phyloP scores from a whole-genome alignment of 495 filamentous ascomycete genomes.

The Pseudevernia furfuracea region DNA sequence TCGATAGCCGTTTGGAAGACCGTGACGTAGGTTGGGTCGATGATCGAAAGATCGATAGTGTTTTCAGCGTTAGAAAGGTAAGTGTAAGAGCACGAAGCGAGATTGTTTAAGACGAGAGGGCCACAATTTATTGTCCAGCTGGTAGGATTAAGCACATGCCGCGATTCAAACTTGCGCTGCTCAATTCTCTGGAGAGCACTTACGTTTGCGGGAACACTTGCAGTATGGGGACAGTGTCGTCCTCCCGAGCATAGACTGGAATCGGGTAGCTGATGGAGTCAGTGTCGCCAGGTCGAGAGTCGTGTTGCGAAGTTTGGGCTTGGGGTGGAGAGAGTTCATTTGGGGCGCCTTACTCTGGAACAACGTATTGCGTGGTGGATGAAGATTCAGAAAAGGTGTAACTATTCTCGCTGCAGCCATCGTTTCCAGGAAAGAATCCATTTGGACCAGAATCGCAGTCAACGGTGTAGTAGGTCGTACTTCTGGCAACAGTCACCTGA shows the following conservation, averaged over 20 bases:
- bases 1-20: no score
- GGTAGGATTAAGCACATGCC: no score
- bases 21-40: no score
- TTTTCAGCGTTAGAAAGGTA: no score
- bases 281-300: neutral
- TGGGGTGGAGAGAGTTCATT: neutral
- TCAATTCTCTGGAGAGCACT: neutral
- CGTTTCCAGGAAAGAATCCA: neutral
- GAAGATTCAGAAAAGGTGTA: neutral
- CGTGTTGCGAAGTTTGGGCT: neutral
- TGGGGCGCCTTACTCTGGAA: neutral
- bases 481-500: neutral
- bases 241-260: no score
- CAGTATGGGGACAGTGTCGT: no score
- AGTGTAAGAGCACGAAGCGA: no score
- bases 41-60: no score
- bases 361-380: neutral
- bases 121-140: neutral
- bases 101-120: no score
- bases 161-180: no score
- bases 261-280: neutral
- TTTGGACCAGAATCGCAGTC: neutral
- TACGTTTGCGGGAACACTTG: neutral
- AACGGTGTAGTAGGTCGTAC: neutral
- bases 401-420: neutral